Base-by-base conservation (phyloP, 352 stramenopile genomes). In the Pythium biforme region DNA sequence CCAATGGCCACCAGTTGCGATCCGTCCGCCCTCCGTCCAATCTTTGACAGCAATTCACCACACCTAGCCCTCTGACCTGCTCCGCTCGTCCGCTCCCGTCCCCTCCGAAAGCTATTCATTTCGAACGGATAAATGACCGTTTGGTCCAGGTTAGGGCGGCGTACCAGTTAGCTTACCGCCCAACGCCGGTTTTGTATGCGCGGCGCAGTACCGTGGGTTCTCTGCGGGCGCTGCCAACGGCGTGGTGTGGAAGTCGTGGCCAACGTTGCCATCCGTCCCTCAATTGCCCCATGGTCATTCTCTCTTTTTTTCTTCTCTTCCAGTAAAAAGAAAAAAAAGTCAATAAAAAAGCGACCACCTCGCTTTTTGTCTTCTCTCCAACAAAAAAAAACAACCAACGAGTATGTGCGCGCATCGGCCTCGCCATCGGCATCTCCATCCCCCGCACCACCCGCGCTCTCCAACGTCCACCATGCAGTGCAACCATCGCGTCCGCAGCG, bases 291-390 rank as follows among this genome's bases (percentile, higher is more conserved):
- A 45, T 22, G 56, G 64, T 70, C 83, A 90, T 88, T 89, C 79
- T 90, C 78, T 90, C 75, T 80, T 83, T 86, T 86, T 84, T 90
- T 90, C 76, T 70, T 90, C 79, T 89, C 76, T 90, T 86, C 80
- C 80, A 79, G 76, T 89, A 92, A 86, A 89, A 90, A 88, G 75
- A 88, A 87, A 77, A 87, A 89, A 81, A 79, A 77, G 73, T 62
- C 55, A 84, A 81, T 69, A 80, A 90, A 86, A 86, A 65, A 62
- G 79, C 76, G 74, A 66, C 72, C 71, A 69, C 61, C 55, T 72
- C 70, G 68, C 64, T 71, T 66, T 73, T 63, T 69, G 55, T 60
- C 48, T 56, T 70, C 55, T 66, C 55, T 65, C 54, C 60, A 58
- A 66, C 62, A 59, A 64, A 67, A 67, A 72, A 72, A 67, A 69